Base-by-base conservation (phyloP, 345 rosid species). In the Linum tenue region DNA sequence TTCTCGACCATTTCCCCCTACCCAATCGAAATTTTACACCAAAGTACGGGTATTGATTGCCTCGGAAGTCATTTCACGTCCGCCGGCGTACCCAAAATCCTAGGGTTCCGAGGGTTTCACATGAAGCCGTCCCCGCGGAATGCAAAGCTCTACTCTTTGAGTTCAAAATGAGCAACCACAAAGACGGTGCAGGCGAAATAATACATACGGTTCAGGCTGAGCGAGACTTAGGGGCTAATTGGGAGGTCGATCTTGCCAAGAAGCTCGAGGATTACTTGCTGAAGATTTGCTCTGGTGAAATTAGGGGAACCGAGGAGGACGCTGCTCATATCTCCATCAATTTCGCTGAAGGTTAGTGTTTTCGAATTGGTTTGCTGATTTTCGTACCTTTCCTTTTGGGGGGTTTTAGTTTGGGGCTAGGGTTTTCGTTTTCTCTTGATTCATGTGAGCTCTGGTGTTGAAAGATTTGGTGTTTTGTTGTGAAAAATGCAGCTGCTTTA, bases 211-310 rank as follows among this genome's bases (percentile, higher is more conserved):
- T 95, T 17, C 92, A 85, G 53, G 92, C 97, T 36, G 91, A 85
- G 77, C 87, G 96, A 4, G 95, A 91, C 77, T 83, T 86, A 64
- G 86, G 80, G 64, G 91, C 99, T n/a, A 95, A 95, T 70, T 91
- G 97, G 96, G 95, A 88, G 58, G 96, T 95, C 16, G 84, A 91
- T 79, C 84, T 95, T 65, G 79, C 97, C 63, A 78, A 79, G 64
- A 83, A 83, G 81, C 94, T 95, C 63, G 94, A 89, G 78, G 95
- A 91, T 56, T 95, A 95, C 67, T 86, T 95, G 15, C 79, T 88
- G 56, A 89, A 89, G 75, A 84, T 95, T 31, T 91, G 95, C 75
- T 78, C 95, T 42, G 96, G 97, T 31, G 92, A 88, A 84, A 79
- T 85, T 53, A 78, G 79, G 3, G 75, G 79, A 10, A 63, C 81